phyloP scores from a whole-genome alignment of 148 eudicot species.

The Agrostemma githago region DNA sequence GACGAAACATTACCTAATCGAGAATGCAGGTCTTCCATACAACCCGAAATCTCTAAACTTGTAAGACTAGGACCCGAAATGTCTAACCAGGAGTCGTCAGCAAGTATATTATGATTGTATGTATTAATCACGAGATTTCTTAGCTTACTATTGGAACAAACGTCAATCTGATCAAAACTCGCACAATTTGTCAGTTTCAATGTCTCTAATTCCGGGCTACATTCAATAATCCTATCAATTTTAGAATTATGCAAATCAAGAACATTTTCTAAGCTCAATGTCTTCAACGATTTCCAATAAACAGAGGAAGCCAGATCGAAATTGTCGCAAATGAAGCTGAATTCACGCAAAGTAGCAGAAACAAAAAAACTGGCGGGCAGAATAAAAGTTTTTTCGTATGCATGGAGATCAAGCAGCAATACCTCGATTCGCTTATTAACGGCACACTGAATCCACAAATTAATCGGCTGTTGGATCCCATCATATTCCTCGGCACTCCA shows the following conservation, averaged over 20 bases:
- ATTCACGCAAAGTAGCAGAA: constrained; percentile 11
- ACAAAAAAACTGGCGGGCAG: constrained; percentile 9
- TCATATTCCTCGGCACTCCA: not conserved
- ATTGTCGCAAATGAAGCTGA: not conserved
- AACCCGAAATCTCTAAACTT: constrained; percentile 16
- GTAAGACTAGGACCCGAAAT: constrained; percentile 9
- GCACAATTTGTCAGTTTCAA: not conserved
- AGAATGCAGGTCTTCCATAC: not conserved
- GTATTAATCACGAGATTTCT: constrained; percentile 6
- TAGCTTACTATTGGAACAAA: not conserved
- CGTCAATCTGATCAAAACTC: not conserved
- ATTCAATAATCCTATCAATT: constrained; percentile 3
- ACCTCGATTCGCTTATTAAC: constrained; percentile 12
- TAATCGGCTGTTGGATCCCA: not conserved
- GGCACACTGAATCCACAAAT: constrained; percentile 17
- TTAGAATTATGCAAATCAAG: not conserved
- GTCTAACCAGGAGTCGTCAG: not conserved
- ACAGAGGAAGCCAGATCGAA: constrained; percentile 5
- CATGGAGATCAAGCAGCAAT: not conserved
- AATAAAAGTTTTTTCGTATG: not conserved
- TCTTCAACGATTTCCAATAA: constrained; percentile 17
- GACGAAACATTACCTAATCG: not conserved
- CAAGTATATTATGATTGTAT: no score
- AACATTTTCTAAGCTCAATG: not conserved
- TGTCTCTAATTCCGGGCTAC: constrained; percentile 15